A percentile compares a stretch with the other conserved stretches of the same genome.
These are phyloP conservation scores for Calendula officinalis DNA, from an alignment of 129 eudicot genomes.

Conservation along the genomic window DNA sequence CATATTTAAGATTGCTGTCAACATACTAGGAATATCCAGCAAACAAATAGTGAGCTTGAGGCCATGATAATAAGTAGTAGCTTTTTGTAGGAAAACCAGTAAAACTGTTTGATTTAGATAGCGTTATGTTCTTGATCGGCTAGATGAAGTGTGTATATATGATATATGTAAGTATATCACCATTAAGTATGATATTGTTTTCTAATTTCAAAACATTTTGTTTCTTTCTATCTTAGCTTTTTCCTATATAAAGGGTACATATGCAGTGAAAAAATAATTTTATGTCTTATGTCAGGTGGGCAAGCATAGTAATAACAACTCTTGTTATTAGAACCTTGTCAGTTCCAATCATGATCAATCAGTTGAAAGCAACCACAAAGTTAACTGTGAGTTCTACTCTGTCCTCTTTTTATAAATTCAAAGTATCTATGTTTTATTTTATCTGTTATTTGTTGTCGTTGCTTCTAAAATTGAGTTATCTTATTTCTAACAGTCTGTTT, in stretches of 20 bases:
- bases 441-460: background rate
- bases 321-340: slow-evolving; percentile 55
- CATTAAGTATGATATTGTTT: too few relatives aligned
- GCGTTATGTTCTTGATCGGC: too few relatives aligned
- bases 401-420: background rate
- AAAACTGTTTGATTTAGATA: too few relatives aligned
- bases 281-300: slow-evolving; percentile 59
- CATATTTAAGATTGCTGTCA: background rate
- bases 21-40: too few relatives aligned
- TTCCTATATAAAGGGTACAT: background rate
- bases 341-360: slow-evolving; percentile 70
- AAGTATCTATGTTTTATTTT: background rate
- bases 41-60: too few relatives aligned
- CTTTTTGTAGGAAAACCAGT: too few relatives aligned
- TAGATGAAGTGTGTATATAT: too few relatives aligned
- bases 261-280: background rate
- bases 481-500: background rate
- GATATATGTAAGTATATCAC: too few relatives aligned
- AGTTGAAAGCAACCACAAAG: slow-evolving; percentile 77
- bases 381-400: slow-evolving; percentile 55
- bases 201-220: too few relatives aligned
- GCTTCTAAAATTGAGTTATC: slow-evolving; percentile 6
- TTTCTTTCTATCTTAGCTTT: too few relatives aligned
- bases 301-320: slow-evolving; percentile 69
- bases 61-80: too few relatives aligned